A percentile compares a stretch with the other conserved stretches of the same genome.
Evolutionary conservation across 2,329 filamentous ascomycete species (phyloP).

Genomic region (Pseudogymnoascus sp.): DNA sequence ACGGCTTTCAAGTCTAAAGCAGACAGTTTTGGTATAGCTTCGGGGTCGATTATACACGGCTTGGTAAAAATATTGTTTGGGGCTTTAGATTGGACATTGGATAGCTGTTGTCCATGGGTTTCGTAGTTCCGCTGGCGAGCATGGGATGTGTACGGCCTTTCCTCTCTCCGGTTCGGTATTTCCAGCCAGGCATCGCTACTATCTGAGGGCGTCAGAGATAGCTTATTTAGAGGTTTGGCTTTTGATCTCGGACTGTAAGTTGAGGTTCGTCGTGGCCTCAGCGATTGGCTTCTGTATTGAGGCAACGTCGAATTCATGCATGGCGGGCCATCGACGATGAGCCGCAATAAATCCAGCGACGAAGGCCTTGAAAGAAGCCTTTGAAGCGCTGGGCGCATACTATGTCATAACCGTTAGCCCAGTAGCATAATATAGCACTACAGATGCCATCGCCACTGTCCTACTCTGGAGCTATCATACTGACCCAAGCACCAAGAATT

Average conservation of each 20-base stretch:
- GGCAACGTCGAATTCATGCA: constrained; percentile 7
- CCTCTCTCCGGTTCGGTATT: not conserved
- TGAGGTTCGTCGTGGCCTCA: not conserved
- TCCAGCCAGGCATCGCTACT: not conserved
- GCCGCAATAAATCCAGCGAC: constrained; percentile 20
- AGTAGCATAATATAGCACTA: constrained; percentile 3
- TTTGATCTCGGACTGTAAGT: not conserved
- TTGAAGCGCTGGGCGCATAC: constrained; percentile 24
- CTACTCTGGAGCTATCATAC: not conserved
- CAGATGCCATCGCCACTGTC: constrained; percentile 1
- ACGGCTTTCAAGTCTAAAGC: not conserved
- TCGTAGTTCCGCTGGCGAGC: not conserved
- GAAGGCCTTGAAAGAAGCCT: constrained; percentile 24
- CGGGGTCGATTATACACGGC: not conserved
- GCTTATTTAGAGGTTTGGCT: not conserved
- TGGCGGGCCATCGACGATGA: constrained; percentile 6
- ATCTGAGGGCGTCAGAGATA: not conserved
- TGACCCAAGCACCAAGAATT: not conserved
- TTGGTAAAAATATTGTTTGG: not conserved
- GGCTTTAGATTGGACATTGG: not conserved
- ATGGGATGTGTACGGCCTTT: not conserved
- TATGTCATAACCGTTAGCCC: constrained; percentile 12
- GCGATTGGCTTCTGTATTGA: not conserved
- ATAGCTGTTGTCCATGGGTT: not conserved
- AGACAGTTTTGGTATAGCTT: not conserved